These are phyloP conservation scores for Fomitopsis palustris DNA, from an alignment of 1,284 basidiomycete species.

Conservation along the genomic window DNA sequence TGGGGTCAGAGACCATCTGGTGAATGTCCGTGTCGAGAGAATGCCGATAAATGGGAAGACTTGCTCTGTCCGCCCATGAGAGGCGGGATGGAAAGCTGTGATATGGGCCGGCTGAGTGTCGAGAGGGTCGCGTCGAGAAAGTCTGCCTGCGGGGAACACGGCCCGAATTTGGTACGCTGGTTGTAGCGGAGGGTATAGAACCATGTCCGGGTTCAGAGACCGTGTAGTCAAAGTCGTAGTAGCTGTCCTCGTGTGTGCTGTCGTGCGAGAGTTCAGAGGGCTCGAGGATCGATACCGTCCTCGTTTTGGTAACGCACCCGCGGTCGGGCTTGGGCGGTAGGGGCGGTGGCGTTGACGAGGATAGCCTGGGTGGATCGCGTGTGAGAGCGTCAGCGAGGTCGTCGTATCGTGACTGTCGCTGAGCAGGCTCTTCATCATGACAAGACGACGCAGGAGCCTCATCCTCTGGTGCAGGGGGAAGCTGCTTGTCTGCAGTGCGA, in stretches of 20 bases:
- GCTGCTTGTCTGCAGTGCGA: not conserved
- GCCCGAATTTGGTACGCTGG: conserved; percentile 10
- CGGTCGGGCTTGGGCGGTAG: conserved; percentile 13
- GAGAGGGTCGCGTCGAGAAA: not conserved
- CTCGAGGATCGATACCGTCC: conserved; percentile 17
- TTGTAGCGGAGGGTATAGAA: conserved; percentile 10
- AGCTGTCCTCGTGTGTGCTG: not conserved
- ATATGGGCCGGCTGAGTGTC: not conserved
- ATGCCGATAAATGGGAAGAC: conserved; percentile 6
- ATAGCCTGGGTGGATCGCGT: conserved; percentile 4
- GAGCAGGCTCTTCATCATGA: not conserved
- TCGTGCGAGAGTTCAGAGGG: conserved; percentile 19
- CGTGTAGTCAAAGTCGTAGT: conserved; percentile 11
- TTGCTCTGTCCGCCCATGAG: conserved; percentile 8
- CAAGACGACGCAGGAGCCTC: not conserved
- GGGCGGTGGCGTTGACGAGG: conserved; percentile 12
- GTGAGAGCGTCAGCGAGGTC: conserved; percentile 7
- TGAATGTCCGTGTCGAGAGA: not conserved
- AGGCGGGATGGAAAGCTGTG: conserved; percentile 5
- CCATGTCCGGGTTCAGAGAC: conserved; percentile 18
- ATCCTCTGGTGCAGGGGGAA: not conserved
- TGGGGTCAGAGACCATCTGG: not conserved
- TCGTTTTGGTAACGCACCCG: conserved; percentile 8
- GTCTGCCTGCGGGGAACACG: conserved; percentile 9
- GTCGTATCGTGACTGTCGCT: conserved; percentile 2